Evolutionary conservation across 139 green algal genomes (phyloP).

Genomic region (Coelastrella sp.): DNA sequence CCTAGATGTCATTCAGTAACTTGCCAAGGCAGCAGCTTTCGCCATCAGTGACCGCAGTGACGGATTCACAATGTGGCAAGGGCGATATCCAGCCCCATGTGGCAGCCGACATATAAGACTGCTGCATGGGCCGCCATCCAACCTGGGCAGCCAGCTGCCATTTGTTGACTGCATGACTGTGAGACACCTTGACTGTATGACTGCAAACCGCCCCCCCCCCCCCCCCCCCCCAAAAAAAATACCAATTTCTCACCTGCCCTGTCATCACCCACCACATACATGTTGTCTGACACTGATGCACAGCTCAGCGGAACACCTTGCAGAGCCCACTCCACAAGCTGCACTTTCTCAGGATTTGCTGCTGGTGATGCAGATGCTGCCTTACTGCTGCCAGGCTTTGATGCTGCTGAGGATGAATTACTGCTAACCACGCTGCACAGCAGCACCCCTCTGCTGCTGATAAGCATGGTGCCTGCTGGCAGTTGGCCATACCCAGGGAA

Average conservation of each 20-base stretch:
- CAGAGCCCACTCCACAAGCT: slow-evolving; percentile 30
- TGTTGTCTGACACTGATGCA: background rate
- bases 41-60: too few species aligned
- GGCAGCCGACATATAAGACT: too few species aligned
- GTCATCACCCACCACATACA: slow-evolving; percentile 15
- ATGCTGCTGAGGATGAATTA: background rate
- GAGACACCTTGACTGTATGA: background rate
- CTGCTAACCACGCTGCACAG: slow-evolving; percentile 4
- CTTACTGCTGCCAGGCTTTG: slow-evolving; percentile 2
- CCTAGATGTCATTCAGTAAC: too few species aligned
- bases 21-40: too few species aligned
- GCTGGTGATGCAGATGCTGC: background rate
- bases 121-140: too few species aligned
- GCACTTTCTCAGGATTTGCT: background rate
- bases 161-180: background rate
- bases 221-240: background rate
- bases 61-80: too few species aligned
- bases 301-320: slow-evolving; percentile 25
- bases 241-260: slow-evolving; percentile 26
- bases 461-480: background rate
- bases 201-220: background rate
- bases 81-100: too few species aligned
- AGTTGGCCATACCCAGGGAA: background rate
- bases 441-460: slow-evolving; percentile 34
- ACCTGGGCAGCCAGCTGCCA: too few species aligned